Percentiles rank a stretch among this genome's conserved stretches.
Conservation (phyloP, 176 grass and related monocot genomes). For the Poa annua region DNA sequence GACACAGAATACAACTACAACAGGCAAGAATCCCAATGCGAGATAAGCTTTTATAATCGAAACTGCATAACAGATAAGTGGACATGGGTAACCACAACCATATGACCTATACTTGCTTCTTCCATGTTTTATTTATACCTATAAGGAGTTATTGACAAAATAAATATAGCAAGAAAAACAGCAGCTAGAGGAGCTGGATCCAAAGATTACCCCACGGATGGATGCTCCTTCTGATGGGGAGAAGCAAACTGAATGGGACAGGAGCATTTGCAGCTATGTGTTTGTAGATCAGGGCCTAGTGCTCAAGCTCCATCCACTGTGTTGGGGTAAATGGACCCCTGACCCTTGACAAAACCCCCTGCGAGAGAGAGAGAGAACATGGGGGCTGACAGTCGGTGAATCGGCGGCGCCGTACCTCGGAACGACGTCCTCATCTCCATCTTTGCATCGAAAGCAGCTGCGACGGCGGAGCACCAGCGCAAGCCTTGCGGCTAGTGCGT, state of each 20-base stretch:
- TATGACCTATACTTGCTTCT: slow-evolving; percentile 4
- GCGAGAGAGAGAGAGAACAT: not conserved
- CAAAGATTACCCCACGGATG: slow-evolving; percentile 55
- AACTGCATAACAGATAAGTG: slow-evolving; percentile 2
- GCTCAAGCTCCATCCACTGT: slow-evolving; percentile 97
- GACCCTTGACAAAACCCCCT: slow-evolving; percentile 64
- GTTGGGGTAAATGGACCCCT: slow-evolving; percentile 87
- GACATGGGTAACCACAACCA: not conserved
- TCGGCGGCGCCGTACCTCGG: no score
- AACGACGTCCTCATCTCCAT: no score
- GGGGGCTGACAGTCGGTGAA: no score
- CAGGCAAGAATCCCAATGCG: not conserved
- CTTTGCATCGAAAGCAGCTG: no score
- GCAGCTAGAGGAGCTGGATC: slow-evolving; percentile 55
- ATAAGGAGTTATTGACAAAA: not conserved
- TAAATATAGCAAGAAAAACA: not conserved
- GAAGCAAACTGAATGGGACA: slow-evolving; percentile 71
- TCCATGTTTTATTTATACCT: not conserved
- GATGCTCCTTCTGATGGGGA: slow-evolving; percentile 70
- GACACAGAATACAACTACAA: not conserved
- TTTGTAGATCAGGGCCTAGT: slow-evolving; percentile 93
- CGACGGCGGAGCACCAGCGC: no score
- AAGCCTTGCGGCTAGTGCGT: no score
- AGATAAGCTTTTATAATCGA: not conserved
- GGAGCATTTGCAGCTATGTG: slow-evolving; percentile 74